phyloP scores from a whole-genome alignment of 164 flowering plant species.

The Magnolia officinalis region DNA sequence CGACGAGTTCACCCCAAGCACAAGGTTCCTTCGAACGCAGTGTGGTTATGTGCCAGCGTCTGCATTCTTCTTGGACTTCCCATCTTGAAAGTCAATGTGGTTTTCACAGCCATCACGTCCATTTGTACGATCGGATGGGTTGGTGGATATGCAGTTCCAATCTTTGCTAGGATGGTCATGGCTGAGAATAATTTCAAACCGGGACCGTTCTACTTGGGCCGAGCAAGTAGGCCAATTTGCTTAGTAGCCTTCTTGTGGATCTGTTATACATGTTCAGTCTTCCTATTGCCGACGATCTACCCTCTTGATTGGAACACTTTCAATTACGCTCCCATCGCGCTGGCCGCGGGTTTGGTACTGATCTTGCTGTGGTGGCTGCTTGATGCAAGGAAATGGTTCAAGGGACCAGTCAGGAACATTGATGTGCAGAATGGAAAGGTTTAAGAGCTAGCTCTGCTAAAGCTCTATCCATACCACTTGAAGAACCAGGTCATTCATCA shows the following conservation, averaged over 20 bases:
- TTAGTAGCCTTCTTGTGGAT: conserved; percentile 68
- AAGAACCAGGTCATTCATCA: not conserved
- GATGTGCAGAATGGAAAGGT: conserved; percentile 31
- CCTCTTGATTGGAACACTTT: conserved; percentile 59
- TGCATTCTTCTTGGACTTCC: conserved; percentile 71
- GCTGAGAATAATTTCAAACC: conserved; percentile 51
- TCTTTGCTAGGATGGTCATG: conserved; percentile 69
- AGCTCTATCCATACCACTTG: not conserved
- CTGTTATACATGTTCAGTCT: conserved; percentile 61
- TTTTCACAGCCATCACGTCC: conserved; percentile 66
- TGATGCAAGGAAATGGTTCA: conserved; percentile 77
- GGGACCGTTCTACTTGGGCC: conserved; percentile 64
- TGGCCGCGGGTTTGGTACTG: conserved; percentile 39
- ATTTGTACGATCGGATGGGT: conserved; percentile 77
- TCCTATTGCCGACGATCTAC: conserved; percentile 59
- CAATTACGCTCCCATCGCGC: conserved; percentile 63
- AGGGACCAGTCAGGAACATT: conserved; percentile 69
- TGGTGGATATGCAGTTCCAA: conserved; percentile 79
- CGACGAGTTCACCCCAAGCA: conserved; percentile 56
- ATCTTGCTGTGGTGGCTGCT: conserved; percentile 70
- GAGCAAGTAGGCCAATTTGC: conserved; percentile 62
- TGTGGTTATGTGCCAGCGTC: conserved; percentile 74
- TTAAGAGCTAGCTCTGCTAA: not conserved
- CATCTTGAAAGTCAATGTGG: conserved; percentile 56
- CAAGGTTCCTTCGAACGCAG: conserved; percentile 74